phyloP scores from a whole-genome alignment of 1,139 yeast genomes.

The Blastobotrys ciferrii region DNA sequence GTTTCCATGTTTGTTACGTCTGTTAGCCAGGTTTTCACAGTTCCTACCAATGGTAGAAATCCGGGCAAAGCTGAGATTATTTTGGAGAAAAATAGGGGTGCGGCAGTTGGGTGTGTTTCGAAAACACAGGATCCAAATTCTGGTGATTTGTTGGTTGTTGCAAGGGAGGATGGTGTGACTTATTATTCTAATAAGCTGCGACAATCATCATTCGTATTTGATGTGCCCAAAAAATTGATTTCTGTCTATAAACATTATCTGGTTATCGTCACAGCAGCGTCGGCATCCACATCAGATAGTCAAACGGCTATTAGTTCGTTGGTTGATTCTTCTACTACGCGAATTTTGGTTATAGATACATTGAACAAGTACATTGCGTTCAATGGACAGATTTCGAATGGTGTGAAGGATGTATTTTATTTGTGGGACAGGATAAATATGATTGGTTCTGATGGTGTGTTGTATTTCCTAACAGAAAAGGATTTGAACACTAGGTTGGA shows the following conservation, averaged over 20 bases:
- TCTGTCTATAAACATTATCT: slow-evolving; percentile 51
- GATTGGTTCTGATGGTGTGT: slow-evolving; percentile 71
- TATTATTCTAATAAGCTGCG: slow-evolving; percentile 57
- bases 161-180: slow-evolving; percentile 49
- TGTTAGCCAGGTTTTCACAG: slow-evolving; percentile 65
- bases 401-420: slow-evolving; percentile 54
- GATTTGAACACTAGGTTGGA: slow-evolving; percentile 66
- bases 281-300: slow-evolving; percentile 14
- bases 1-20: slow-evolving; percentile 58
- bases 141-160: slow-evolving; percentile 50
- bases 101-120: slow-evolving; percentile 63
- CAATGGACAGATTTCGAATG: slow-evolving; percentile 63
- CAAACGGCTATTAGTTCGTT: slow-evolving; percentile 24
- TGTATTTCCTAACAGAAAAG: slow-evolving; percentile 68
- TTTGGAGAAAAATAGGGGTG: slow-evolving; percentile 64
- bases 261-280: slow-evolving; percentile 51
- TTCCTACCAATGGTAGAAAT: slow-evolving; percentile 77
- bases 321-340: slow-evolving; percentile 39
- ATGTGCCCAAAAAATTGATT: slow-evolving; percentile 56
- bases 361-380: slow-evolving; percentile 69
- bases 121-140: slow-evolving; percentile 6
- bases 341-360: slow-evolving; percentile 65
- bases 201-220: slow-evolving; percentile 57
- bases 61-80: slow-evolving; percentile 64
- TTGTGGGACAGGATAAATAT: slow-evolving; percentile 59